Percentiles rank a stretch among this genome's conserved stretches.
These are phyloP conservation scores for Hygrocybe punicea DNA, from an alignment of 768 basidiomycete species.

Conservation along the genomic window DNA sequence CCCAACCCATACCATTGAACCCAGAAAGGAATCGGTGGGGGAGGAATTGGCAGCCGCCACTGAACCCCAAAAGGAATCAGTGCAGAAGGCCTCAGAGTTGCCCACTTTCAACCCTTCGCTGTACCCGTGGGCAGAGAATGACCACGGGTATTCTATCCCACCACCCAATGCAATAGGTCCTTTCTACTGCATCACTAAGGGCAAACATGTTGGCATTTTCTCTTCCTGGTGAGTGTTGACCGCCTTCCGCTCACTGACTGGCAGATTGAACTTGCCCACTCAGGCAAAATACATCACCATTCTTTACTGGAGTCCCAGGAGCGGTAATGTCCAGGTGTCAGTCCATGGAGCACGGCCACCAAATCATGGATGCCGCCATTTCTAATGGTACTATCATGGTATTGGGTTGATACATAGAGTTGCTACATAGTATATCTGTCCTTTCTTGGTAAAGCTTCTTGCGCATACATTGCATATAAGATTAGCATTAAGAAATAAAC, in stretches of 20 bases:
- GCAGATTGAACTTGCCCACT: no score
- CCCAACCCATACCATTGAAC: background rate
- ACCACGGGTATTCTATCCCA: background rate
- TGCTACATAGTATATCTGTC: background rate
- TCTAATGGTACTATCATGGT: background rate
- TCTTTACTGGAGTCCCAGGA: background rate
- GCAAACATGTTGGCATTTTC: background rate
- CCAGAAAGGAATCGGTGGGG: no score
- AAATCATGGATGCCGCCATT: background rate
- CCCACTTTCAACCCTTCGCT: background rate
- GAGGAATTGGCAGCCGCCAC: no score
- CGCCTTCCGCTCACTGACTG: background rate
- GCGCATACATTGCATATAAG: no score
- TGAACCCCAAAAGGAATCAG: no score
- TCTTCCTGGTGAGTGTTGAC: background rate
- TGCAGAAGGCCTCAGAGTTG: background rate
- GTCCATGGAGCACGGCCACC: background rate
- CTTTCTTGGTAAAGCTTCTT: background rate
- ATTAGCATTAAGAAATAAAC: no score
- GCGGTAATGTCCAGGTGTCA: background rate
- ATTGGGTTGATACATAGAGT: background rate
- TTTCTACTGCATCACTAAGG: slow-evolving; percentile 1
- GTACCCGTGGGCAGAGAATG: background rate
- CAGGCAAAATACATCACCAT: background rate
- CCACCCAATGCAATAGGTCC: background rate